These are phyloP conservation scores for Aureobasidium leucospermi DNA, from an alignment of 2,329 filamentous ascomycete genomes.

Conservation along the genomic window DNA sequence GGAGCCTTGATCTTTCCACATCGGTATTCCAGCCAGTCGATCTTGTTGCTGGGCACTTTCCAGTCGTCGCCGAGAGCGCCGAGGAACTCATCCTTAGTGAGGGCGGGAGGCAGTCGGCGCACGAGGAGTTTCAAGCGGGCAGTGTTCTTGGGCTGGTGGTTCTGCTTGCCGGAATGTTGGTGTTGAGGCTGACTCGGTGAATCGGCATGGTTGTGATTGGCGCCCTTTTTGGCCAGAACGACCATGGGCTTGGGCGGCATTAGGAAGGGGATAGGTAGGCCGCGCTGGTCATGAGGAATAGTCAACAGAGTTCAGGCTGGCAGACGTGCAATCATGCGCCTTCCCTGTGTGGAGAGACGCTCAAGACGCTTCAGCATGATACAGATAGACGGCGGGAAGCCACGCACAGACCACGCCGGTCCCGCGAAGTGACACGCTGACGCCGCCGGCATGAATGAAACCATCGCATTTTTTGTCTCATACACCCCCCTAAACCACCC, in stretches of 20 bases:
- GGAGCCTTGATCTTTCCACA: constrained; percentile 75
- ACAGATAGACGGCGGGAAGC: neutral
- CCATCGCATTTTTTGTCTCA: neutral
- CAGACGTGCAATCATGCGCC: neutral
- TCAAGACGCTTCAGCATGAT: too few species aligned
- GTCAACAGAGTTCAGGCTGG: too few species aligned
- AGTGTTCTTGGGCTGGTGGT: constrained; percentile 32
- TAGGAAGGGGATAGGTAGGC: neutral
- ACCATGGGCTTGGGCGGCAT: constrained; percentile 13
- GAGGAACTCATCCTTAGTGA: constrained; percentile 74
- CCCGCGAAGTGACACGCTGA: neutral
- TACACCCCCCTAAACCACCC: neutral
- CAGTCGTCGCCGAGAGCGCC: constrained; percentile 68
- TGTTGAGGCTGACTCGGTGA: neutral
- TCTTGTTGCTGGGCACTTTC: constrained; percentile 70
- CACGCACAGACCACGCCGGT: neutral
- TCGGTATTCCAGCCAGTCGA: constrained; percentile 74
- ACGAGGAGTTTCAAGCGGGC: constrained; percentile 75
- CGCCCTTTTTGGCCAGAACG: constrained; percentile 10
- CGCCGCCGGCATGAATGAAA: neutral
- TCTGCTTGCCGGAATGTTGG: constrained; percentile 1
- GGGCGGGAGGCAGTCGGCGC: constrained; percentile 74
- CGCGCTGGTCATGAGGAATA: neutral
- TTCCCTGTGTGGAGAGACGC: neutral
- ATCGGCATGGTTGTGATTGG: neutral